Evolutionary conservation across 2,329 filamentous ascomycete genomes (phyloP).

Genomic region (Penicillium sp.): DNA sequence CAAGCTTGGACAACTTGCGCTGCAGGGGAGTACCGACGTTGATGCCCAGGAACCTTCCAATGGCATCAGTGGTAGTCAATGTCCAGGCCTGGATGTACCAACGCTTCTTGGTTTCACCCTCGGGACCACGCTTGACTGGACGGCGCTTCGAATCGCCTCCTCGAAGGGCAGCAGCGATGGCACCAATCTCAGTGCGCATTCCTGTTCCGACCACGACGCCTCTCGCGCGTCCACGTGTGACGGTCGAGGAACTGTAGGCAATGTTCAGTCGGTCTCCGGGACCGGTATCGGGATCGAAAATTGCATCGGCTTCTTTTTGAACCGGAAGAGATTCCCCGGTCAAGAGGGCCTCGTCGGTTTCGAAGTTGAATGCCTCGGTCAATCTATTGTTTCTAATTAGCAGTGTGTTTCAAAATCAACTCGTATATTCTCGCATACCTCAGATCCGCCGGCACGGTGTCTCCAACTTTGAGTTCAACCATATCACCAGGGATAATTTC

Average conservation of each 20-base stretch:
- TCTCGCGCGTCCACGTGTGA: constrained; percentile 62
- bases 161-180: constrained; percentile 65
- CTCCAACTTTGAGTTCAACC: constrained; percentile 58
- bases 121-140: constrained; percentile 54
- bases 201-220: constrained; percentile 64
- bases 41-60: constrained; percentile 67
- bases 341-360: constrained; percentile 69
- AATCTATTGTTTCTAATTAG: constrained; percentile 45
- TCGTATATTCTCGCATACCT: constrained; percentile 41
- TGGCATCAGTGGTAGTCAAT: constrained; percentile 58
- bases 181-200: constrained; percentile 66
- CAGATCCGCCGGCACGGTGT: constrained; percentile 64
- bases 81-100: constrained; percentile 56
- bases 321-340: constrained; percentile 66
- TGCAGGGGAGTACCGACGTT: constrained; percentile 71
- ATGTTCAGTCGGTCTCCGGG: constrained; percentile 64
- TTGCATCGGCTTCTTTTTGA: constrained; percentile 51
- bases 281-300: constrained; percentile 55
- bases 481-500: constrained; percentile 67
- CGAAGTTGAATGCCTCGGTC: constrained; percentile 68
- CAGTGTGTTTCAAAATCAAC: background rate
- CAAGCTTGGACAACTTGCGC: constrained; percentile 67
- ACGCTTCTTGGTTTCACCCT: constrained; percentile 54
- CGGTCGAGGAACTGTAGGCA: constrained; percentile 63
- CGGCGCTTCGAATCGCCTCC: constrained; percentile 58